Percentiles rank a stretch among this genome's conserved stretches.
phyloP scores from a whole-genome alignment of 495 filamentous ascomycete genomes.

The Chaetomidium leptoderma region DNA sequence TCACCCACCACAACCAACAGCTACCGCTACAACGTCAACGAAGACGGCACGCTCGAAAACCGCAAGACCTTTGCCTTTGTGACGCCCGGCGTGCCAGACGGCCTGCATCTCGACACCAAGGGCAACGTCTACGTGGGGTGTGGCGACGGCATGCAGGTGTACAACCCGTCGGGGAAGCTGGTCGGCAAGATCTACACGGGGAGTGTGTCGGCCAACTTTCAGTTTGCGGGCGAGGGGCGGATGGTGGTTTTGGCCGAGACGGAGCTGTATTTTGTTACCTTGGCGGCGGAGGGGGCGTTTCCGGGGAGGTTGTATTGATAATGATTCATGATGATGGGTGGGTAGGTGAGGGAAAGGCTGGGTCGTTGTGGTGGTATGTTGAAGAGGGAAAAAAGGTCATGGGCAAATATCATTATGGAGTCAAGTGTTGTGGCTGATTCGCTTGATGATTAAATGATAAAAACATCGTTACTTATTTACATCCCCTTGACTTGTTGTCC shows the following conservation, averaged over 20 bases:
- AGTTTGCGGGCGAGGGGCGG: constrained; percentile 52
- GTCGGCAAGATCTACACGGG: constrained; percentile 56
- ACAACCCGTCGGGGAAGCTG: constrained; percentile 52
- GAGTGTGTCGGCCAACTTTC: constrained; percentile 49
- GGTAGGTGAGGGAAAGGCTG: too few species aligned
- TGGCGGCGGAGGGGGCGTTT: constrained; percentile 42
- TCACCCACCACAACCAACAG: constrained; percentile 12
- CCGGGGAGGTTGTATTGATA: constrained; percentile 21
- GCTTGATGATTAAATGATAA: too few species aligned
- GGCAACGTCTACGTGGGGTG: constrained; percentile 59
- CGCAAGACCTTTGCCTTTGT: constrained; percentile 56
- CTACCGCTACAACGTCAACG: constrained; percentile 39
- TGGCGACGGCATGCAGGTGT: constrained; percentile 61
- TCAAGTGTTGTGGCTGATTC: too few species aligned
- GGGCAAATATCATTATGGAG: too few species aligned
- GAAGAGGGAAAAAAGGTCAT: not conserved
- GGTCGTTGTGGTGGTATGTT: not conserved
- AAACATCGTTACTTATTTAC: too few species aligned
- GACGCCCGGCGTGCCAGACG: constrained; percentile 53
- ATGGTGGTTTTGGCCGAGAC: constrained; percentile 50
- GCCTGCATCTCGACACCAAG: constrained; percentile 54
- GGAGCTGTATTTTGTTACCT: constrained; percentile 46
- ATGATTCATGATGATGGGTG: not conserved
- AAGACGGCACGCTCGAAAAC: constrained; percentile 41
- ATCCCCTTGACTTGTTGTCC: too few species aligned